Evolutionary conservation across 805 yeast species (phyloP), one percentile per base, ranked within the genome.

Genomic region (Torulaspora gathmanii): DNA sequence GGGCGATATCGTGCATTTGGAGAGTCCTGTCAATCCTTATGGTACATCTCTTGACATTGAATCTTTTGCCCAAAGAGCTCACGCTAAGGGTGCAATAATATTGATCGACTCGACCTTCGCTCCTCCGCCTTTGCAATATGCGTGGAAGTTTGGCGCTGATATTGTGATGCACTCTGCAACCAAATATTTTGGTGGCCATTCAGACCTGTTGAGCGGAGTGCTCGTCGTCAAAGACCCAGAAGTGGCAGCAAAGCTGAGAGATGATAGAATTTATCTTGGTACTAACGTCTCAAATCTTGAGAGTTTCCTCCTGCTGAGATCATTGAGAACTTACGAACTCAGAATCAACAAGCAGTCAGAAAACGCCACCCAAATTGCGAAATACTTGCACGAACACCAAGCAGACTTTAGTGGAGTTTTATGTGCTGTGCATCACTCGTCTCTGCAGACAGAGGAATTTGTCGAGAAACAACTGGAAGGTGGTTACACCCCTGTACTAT

Each of bases 171-270:
- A 90, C 64, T 87, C 96, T 1, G 96, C 89, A 1, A 90, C 96
- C 0, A 90, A 90, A 63, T 91, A 83, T 67, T 83, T 88, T 58
- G 96, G 95, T 31, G 97, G 98, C n/a, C 96, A 90, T 66, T 86
- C 95, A 5, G 97, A 90, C 63, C 69, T 89, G 34, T 70, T 90
- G 40, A 89, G 95, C 4, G 97, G 98, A 27, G 71, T 83, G 10
- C 66, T 89, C 15, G 79, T 82, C 15, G 80, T 85, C n/a, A 81
- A 82, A 59, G 78, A 78, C 48, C 53, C 58, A 7, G 64, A 69
- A 2, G 71, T 71, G 5, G 74, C 75, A 45, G 54, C 68, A 17
- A 58, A 69, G 34, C 70, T 90, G 49, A 64, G 72, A 4, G 64
- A 61, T 0, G 96, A 90, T 55, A 74, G 98, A 56, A 64, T 80